Conservation (phyloP, 2,329 filamentous ascomycete genomes). For the Cladophialophora immunda region DNA sequence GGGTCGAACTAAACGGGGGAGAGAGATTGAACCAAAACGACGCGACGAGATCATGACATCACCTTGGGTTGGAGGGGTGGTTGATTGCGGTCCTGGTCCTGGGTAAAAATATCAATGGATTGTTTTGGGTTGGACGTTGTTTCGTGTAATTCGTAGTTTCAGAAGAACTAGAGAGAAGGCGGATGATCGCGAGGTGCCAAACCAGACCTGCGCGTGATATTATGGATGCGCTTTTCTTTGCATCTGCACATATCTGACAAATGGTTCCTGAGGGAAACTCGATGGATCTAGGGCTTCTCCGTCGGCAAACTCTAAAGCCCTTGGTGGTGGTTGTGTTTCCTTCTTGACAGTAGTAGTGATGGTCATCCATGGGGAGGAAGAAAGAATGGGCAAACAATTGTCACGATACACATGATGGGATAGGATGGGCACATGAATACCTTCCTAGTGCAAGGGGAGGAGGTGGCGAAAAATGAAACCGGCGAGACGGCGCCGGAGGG, state of each 20-base stretch:
- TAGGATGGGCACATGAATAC: not conserved
- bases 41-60: too few species aligned
- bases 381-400: not conserved
- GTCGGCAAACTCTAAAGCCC: slow-evolving; percentile 16
- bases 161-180: too few species aligned
- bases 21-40: too few species aligned
- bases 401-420: not conserved
- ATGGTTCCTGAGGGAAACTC: not conserved
- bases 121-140: too few species aligned
- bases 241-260: slow-evolving; percentile 23
- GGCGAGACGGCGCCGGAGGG: not conserved
- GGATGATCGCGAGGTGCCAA: not conserved
- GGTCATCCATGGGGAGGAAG: too few species aligned
- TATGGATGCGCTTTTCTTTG: not conserved
- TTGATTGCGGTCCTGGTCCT: too few species aligned
- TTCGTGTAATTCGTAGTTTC: too few species aligned
- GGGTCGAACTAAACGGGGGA: too few species aligned
- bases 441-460: too few species aligned
- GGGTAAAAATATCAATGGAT: too few species aligned
- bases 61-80: too few species aligned
- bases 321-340: not conserved
- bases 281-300: slow-evolving; percentile 21
- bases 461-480: not conserved
- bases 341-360: too few species aligned
- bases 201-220: not conserved